Conservation (phyloP, 2,329 filamentous ascomycete species). For the Fusarium sp. region DNA sequence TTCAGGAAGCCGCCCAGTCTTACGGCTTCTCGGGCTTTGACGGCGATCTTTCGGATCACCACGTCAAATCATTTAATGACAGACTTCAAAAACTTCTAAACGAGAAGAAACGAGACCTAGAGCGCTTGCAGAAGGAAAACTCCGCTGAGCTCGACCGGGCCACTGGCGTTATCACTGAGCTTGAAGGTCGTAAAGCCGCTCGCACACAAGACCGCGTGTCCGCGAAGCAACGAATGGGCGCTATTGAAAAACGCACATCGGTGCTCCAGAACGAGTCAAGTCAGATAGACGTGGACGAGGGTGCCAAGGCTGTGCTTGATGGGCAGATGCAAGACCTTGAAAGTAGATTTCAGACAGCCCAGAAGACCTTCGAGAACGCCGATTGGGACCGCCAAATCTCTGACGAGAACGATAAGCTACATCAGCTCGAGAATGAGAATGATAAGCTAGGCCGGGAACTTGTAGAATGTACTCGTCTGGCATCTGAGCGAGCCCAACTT, state of each 20-base stretch:
- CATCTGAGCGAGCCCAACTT: constrained; percentile 83
- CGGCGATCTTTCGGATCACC: constrained; percentile 75
- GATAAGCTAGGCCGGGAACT: constrained; percentile 82
- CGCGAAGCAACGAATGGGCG: constrained; percentile 75
- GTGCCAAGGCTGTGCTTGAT: constrained; percentile 79
- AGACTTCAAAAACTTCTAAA: constrained; percentile 77
- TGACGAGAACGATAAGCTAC: constrained; percentile 70
- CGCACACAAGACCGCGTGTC: constrained; percentile 78
- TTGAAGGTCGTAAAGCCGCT: constrained; percentile 78
- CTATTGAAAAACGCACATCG: constrained; percentile 76
- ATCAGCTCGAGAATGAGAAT: constrained; percentile 75
- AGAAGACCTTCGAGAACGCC: constrained; percentile 68
- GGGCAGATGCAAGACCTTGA: constrained; percentile 76
- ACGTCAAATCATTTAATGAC: constrained; percentile 80
- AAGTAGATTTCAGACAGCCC: constrained; percentile 67
- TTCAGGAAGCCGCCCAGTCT: constrained; percentile 78
- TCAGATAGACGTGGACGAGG: constrained; percentile 85
- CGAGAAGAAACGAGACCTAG: constrained; percentile 83
- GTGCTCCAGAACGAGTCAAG: constrained; percentile 74
- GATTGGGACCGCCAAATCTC: constrained; percentile 78
- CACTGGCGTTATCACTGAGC: constrained; percentile 74
- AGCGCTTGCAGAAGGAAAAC: constrained; percentile 77
- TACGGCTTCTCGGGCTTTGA: constrained; percentile 89
- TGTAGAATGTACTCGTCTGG: constrained; percentile 81
- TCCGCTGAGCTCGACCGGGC: constrained; percentile 78